Base-by-base conservation (phyloP, 306 rosid genomes). In the Sindora glabra region DNA sequence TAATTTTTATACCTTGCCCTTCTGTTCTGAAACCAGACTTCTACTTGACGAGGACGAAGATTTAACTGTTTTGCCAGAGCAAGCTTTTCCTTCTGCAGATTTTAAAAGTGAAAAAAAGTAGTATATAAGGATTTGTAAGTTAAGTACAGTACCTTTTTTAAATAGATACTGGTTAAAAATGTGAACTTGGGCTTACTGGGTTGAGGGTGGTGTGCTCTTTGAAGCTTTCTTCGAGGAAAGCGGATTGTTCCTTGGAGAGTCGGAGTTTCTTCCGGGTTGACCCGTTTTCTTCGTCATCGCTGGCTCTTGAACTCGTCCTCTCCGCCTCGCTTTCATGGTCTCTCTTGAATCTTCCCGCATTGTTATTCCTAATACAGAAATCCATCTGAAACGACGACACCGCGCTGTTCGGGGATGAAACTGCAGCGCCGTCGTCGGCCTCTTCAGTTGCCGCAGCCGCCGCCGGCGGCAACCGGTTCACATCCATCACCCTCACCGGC, bases 1-100 rank as follows among this genome's bases (percentile, higher is more conserved):
- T n/a, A n/a, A n/a, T n/a, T n/a, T n/a, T n/a, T n/a, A n/a, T 77
- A 92, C 99, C 99, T 94, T 56, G 99, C 99, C 74, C 99, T 86
- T 80, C 99, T 80, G 48, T 94, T 94, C 70, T 94, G 99, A 73
- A 94, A 94, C 99, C 99, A 94, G 3, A 94, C 99, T 69, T 94
- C 99, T 3, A 94, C 99, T 67, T 94, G 99, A n/a, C 99, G 88
- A 1, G 99, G 95, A 61, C 94, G 89, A 21, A 94, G 99, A 65
- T 80, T 89, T 30, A 89, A 74, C 81, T 86, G 87, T 55, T 80
- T 94, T 2, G 97, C 95, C 32, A 89, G 80, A 9, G 89, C 89
- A 12, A 77, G 83, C 62, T 94, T 94, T 62, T 89, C 97, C 68
- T 94, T 89, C 99, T 94, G 90, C 47, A 59, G 1, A 36, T 56